phyloP scores from a whole-genome alignment of 345 rosid species.

The Arabidopsis thaliana region TAIR10.1 NC_003076.8:2582501-2583000 shows the following conservation, averaged over 20 bases:
- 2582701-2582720: constrained; percentile 2
- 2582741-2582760: constrained; percentile 15
- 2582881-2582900: not conserved
- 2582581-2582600: constrained; percentile 24
- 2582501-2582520: constrained; percentile 5
- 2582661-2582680: constrained; percentile 39
- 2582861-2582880: not conserved
- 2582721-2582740: not conserved
- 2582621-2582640: constrained; percentile 37
- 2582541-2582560: constrained; percentile 10
- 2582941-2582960: not conserved
- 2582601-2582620: constrained; percentile 34
- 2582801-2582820: not conserved
- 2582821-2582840: not conserved
- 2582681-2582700: constrained; percentile 31
- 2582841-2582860: not conserved
- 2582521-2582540: constrained; percentile 1
- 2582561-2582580: constrained; percentile 24
- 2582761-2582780: constrained; percentile 3
- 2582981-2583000: not conserved
- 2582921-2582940: not conserved
- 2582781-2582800: not conserved
- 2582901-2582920: not conserved
- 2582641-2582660: constrained; percentile 40
- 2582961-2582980: constrained; percentile 1